These are phyloP conservation scores for Ochromonas danica DNA, from an alignment of 108 stramenopile genomes.

Conservation along the genomic window DNA sequence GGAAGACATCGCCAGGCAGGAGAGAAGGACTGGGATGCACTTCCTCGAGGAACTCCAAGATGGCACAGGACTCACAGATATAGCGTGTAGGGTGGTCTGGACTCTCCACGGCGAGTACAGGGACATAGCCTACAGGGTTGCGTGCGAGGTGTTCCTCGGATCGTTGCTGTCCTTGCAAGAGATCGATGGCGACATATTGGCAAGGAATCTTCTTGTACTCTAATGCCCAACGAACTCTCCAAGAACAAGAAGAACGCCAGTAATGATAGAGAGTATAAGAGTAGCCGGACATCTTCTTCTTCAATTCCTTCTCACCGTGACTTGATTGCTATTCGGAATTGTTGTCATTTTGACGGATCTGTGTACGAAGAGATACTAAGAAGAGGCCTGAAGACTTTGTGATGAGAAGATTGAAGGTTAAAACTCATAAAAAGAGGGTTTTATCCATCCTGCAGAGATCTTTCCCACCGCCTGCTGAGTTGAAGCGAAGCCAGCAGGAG, in stretches of 20 bases:
- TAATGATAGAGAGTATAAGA: slow-evolving; percentile 69
- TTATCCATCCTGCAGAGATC: no score
- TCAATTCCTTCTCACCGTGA: no score
- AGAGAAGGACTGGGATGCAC: slow-evolving; percentile 57
- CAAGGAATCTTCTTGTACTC: slow-evolving; percentile 64
- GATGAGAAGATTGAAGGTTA: no score
- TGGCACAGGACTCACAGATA: slow-evolving; percentile 69
- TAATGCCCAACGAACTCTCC: slow-evolving; percentile 71
- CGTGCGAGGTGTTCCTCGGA: no score
- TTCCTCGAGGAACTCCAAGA: slow-evolving; percentile 71
- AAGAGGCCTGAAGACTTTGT: no score
- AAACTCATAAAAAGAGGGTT: no score
- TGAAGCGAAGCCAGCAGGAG: no score
- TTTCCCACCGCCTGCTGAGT: no score
- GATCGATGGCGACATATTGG: slow-evolving; percentile 55
- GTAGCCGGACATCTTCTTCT: no score
- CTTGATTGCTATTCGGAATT: no score
- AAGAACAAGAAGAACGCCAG: slow-evolving; percentile 65
- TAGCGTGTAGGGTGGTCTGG: slow-evolving; percentile 40
- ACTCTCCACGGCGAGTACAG: slow-evolving; percentile 54
- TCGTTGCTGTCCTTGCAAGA: slow-evolving; percentile 53
- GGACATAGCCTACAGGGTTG: slow-evolving; percentile 67
- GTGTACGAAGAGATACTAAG: no score
- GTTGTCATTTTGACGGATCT: no score
- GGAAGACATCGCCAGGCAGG: slow-evolving; percentile 52